phyloP scores from a whole-genome alignment of 2,329 filamentous ascomycete species.

The Ascosphaera apis region DNA sequence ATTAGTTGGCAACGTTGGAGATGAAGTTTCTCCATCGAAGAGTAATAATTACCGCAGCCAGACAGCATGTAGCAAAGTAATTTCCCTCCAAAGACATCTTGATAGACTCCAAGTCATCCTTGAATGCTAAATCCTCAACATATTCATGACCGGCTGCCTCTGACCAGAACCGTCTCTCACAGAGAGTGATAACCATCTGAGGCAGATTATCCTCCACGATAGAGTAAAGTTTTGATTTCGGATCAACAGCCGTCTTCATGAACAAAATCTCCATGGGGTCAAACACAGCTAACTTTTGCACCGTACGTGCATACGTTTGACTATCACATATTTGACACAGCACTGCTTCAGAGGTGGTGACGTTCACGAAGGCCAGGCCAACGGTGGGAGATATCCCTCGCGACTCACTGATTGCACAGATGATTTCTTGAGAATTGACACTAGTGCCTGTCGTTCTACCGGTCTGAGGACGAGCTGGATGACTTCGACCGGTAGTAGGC shows the following conservation, averaged over 20 bases:
- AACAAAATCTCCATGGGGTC: constrained; percentile 62
- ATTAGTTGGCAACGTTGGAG: constrained; percentile 2
- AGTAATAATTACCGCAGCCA: constrained; percentile 48
- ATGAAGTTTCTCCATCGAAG: too few species aligned
- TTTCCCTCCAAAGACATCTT: constrained; percentile 62
- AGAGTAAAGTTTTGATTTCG: constrained; percentile 48
- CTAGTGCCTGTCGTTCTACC: constrained; percentile 32
- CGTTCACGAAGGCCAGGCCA: constrained; percentile 68
- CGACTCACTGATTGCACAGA: constrained; percentile 77
- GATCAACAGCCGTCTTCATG: constrained; percentile 45
- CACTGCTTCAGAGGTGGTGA: constrained; percentile 61
- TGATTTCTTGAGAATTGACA: constrained; percentile 40
- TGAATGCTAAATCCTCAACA: constrained; percentile 56
- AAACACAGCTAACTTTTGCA: constrained; percentile 67
- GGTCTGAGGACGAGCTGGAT: constrained; percentile 29
- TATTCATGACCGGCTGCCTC: constrained; percentile 56
- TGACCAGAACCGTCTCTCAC: constrained; percentile 67
- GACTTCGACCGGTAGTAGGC: constrained; percentile 8
- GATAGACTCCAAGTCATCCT: constrained; percentile 57
- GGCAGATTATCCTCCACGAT: constrained; percentile 51
- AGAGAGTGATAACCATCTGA: constrained; percentile 34
- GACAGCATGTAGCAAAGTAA: constrained; percentile 64
- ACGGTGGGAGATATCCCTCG: constrained; percentile 69
- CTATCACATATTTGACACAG: constrained; percentile 84
- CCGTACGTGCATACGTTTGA: constrained; percentile 69